A percentile compares a stretch with the other conserved stretches of the same genome.
These are phyloP conservation scores for Aureobasidium pullulans DNA, from an alignment of 2,329 filamentous ascomycete species.

Conservation along the genomic window DNA sequence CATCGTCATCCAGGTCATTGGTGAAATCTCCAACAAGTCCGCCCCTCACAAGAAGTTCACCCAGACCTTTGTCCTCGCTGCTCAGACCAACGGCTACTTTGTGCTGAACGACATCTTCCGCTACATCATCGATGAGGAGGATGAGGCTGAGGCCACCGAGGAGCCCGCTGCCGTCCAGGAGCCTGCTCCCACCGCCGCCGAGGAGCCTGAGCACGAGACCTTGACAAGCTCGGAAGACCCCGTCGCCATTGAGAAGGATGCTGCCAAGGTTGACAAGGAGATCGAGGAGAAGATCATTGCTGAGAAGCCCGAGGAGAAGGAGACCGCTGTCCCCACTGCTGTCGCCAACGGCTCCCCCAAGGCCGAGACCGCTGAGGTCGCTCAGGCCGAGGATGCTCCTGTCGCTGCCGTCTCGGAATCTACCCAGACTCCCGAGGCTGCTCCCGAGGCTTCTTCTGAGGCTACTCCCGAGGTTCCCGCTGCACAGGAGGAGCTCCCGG, in stretches of 20 bases:
- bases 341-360: constrained; percentile 32
- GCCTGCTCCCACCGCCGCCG: constrained; percentile 30
- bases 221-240: constrained; percentile 30
- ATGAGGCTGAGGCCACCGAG: constrained; percentile 51
- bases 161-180: constrained; percentile 34
- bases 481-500: constrained; percentile 30
- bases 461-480: constrained; percentile 24
- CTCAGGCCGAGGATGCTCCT: constrained; percentile 33
- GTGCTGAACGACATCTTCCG: constrained; percentile 97
- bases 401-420: constrained; percentile 22
- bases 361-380: constrained; percentile 27
- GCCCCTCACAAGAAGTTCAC: constrained; percentile 91
- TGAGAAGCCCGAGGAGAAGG: constrained; percentile 22
- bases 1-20: constrained; percentile 97
- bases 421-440: constrained; percentile 23
- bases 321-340: constrained; percentile 21
- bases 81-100: constrained; percentile 95
- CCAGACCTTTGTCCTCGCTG: constrained; percentile 93
- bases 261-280: constrained; percentile 60
- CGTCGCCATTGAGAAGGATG: constrained; percentile 36
- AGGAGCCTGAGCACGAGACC: constrained; percentile 24
- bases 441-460: constrained; percentile 22
- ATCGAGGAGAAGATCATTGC: constrained; percentile 55
- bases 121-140: constrained; percentile 77
- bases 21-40: constrained; percentile 91